These are phyloP conservation scores for Cladosporium sp. DNA, from an alignment of 2,329 filamentous ascomycete genomes.

Conservation along the genomic window DNA sequence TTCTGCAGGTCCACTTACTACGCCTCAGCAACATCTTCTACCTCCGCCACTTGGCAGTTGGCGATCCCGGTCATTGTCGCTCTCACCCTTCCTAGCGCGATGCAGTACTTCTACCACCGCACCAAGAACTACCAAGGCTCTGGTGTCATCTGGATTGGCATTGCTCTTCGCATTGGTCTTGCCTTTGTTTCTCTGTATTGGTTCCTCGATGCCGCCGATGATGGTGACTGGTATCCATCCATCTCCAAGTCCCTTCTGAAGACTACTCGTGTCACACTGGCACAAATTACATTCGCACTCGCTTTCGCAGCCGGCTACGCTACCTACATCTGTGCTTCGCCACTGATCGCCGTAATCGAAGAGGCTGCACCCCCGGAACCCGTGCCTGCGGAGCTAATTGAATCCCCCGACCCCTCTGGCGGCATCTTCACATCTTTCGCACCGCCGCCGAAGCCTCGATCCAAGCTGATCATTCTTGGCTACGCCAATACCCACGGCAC, in stretches of 20 bases:
- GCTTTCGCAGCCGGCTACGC: constrained; percentile 81
- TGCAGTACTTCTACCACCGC: constrained; percentile 78
- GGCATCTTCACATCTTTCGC: constrained; percentile 42
- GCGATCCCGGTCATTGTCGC: constrained; percentile 75
- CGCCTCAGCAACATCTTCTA: constrained; percentile 85
- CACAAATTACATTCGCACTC: constrained; percentile 77
- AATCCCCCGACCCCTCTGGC: constrained; percentile 34
- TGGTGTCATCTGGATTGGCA: constrained; percentile 80
- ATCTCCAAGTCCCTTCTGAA: constrained; percentile 67
- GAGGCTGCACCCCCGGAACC: constrained; percentile 32
- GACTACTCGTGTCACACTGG: constrained; percentile 71
- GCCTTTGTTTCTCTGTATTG: constrained; percentile 80
- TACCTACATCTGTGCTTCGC: constrained; percentile 82
- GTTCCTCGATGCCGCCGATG: constrained; percentile 86
- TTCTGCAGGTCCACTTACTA: constrained; percentile 96
- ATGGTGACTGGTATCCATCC: constrained; percentile 73
- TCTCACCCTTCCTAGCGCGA: constrained; percentile 69
- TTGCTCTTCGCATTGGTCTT: constrained; percentile 74
- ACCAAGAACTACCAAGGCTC: constrained; percentile 87
- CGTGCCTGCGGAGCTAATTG: constrained; percentile 30
- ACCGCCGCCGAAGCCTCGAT: constrained; percentile 35
- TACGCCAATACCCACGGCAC: constrained; percentile 93
- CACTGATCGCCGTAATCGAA: constrained; percentile 70
- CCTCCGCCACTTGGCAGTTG: constrained; percentile 88
- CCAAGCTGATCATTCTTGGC: constrained; percentile 68